phyloP scores from a whole-genome alignment of 805 yeast genomes.

The Schizosaccharomyces cryophilus region DNA sequence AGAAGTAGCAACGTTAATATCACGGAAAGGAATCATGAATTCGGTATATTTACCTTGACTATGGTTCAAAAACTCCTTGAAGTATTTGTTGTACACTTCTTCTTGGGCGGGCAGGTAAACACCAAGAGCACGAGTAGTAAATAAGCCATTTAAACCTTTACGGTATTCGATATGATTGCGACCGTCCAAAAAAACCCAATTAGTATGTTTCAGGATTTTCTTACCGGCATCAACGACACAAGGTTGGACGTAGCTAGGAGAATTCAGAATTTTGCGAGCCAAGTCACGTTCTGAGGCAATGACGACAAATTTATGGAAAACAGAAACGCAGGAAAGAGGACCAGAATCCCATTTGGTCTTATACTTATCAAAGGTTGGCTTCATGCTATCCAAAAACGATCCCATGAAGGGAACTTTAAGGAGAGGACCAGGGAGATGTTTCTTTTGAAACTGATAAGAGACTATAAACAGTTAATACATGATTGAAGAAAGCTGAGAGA shows the following conservation, averaged over 20 bases:
- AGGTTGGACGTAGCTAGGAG: conserved; percentile 78
- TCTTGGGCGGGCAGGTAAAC: conserved; percentile 71
- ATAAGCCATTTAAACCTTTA: conserved; percentile 67
- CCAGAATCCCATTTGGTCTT: conserved; percentile 86
- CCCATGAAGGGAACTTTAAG: conserved; percentile 81
- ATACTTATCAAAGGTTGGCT: conserved; percentile 89
- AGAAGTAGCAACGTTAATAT: conserved; percentile 82
- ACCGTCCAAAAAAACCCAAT: conserved; percentile 96
- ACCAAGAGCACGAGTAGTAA: conserved; percentile 61
- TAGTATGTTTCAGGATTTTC: conserved; percentile 78
- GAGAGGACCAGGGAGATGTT: conserved; percentile 71
- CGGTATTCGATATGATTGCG: conserved; percentile 87
- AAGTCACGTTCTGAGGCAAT: conserved; percentile 74
- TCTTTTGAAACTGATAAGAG: conserved; percentile 58
- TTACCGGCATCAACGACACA: conserved; percentile 95
- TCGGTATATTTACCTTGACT: conserved; percentile 39
- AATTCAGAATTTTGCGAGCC: conserved; percentile 62
- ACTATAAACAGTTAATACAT: conserved; percentile 16
- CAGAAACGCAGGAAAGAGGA: conserved; percentile 83
- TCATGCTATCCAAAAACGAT: conserved; percentile 78
- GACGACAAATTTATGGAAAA: conserved; percentile 91
- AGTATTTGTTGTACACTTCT: conserved; percentile 56
- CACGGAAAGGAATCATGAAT: conserved; percentile 85
- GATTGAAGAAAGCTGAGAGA: not conserved
- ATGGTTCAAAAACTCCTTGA: conserved; percentile 34